Conservation (phyloP, 805 yeast genomes). For the Lipomyces yamadae region DNA sequence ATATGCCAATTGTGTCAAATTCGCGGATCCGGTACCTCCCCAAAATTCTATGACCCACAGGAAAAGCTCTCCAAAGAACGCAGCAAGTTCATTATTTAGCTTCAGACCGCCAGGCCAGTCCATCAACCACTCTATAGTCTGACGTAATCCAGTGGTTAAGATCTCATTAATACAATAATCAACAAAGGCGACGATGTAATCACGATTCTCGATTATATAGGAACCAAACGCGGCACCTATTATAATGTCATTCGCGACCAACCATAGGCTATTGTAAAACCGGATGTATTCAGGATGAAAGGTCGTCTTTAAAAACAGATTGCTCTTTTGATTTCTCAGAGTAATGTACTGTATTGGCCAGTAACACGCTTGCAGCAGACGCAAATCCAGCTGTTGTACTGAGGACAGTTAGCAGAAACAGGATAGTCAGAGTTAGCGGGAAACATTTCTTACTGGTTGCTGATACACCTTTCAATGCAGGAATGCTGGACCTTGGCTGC, state of each 20-base stretch:
- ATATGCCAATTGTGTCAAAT: conserved; percentile 17
- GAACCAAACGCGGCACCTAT: conserved; percentile 69
- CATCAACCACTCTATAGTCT: conserved; percentile 72
- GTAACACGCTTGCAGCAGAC: conserved; percentile 74
- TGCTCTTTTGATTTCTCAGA: conserved; percentile 50
- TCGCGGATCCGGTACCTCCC: conserved; percentile 41
- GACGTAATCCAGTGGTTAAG: conserved; percentile 54
- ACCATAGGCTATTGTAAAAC: conserved; percentile 88
- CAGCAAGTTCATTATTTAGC: conserved; percentile 81
- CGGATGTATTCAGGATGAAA: conserved; percentile 56
- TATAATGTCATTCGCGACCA: conserved; percentile 78
- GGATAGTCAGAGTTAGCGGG: neutral
- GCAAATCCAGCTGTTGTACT: conserved; percentile 76
- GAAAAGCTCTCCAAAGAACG: conserved; percentile 82
- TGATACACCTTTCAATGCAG: conserved; percentile 50
- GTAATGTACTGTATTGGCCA: conserved; percentile 79
- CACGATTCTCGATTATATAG: conserved; percentile 50
- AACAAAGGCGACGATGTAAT: conserved; percentile 39
- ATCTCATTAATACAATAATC: conserved; percentile 48
- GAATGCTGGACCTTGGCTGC: conserved; percentile 31
- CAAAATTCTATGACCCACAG: conserved; percentile 83
- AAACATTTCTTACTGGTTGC: conserved; percentile 49
- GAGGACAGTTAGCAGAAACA: neutral
- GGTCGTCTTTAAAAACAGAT: conserved; percentile 49
- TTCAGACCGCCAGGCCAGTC: conserved; percentile 93